Evolutionary conservation across 345 rosid species (phyloP), one percentile per base, ranked within the genome.

Genomic region (Dipteronia sinensis): DNA sequence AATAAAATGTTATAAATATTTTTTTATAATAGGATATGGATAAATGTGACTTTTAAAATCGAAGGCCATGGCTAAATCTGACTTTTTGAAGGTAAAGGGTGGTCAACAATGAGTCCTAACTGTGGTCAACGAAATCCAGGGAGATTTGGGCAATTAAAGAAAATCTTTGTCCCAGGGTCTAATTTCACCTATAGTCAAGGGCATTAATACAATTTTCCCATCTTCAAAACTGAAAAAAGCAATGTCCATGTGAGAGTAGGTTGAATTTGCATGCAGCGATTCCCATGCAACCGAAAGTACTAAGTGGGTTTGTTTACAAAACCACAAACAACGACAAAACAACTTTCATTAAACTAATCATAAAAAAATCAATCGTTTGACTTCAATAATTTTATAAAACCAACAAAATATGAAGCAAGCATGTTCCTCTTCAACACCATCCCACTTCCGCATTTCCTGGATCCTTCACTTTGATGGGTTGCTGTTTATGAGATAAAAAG

Each of bases 391-490:
- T 7, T 8, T 1, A 42, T 42, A 42, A 58, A 20, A 6, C 23
- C 42, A 65, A 55, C 23, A 42, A 72, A 6, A 11, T 10, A 19
- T 4, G 4, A 10, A 9, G 42, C 38, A 69, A 25, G 58, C 67
- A 72, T 25, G 66, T 67, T 27, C 19, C 34, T 19, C 7, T 25
- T 74, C 61, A 47, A 4, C 51, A 16, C 40, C 20, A 29, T 64
- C 78, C 72, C 40, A 65, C 78, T 71, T 83, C 83, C 86, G 68
- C 42, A 74, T 80, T 78, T 84, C 80, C 83, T 67, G 84, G 84
- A 80, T 80, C 87, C 73, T 55, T 76, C 77, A 19, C 56, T 27
- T 76, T 74, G 19, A 73, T 72, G 63, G 58, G 51, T 31, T 63
- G 58, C 12, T 53, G 44, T 25, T 62, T 46, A 25, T 65, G 76